Base-by-base conservation (phyloP, 2,329 filamentous ascomycete genomes). In the Trichophyton mentagrophytes region DNA sequence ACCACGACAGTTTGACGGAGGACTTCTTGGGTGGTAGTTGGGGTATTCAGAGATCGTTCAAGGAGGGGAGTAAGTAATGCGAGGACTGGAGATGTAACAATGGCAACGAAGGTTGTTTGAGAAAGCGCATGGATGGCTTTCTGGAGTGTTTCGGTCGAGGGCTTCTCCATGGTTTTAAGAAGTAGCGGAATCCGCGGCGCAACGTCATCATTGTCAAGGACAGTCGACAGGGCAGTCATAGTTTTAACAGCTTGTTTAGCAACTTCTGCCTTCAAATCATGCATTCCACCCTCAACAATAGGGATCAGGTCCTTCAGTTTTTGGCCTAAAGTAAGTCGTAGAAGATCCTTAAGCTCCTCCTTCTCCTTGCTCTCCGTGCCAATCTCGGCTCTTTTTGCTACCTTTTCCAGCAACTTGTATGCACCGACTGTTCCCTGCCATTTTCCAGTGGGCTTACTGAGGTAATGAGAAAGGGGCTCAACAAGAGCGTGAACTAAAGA, bases 121-220 rank as follows among this genome's bases (percentile, higher is more conserved):
- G 91, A 96, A 53, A 99, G 81, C 53, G 91, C 93, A 71, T 96
- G 93, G 66, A 99, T 97, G 36, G 93, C 91, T 79, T 96, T 96
- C 72, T 96, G 89, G 61, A 95, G 82, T 30, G 87, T 90, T 74
- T 95, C 85, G 13, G 88, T 80, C 9, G 90, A 96, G 4, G 93
- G 93, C 68, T 96, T 86, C 73, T 96, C 89, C 86, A 99, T 96
- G 57, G 90, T 89, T 72, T 95, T 90, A 74, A 99, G 86, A 57
- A 99, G 82, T 2, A 97, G 84, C 5, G 92, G 90, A 69, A 99
- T 91, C 69, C 90, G 85, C 55, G 92, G 91, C 25, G 88, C 87
- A 60, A 99, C 91, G 74, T 99, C 93, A 77, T 99, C 93, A 79
- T 99, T 99, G 71, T 90, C 90, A 56, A 99, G 82, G 15, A 99